A percentile compares a stretch with the other conserved stretches of the same genome.
Conservation (phyloP, 2,329 filamentous ascomycete species). For the Colletotrichum somersetense region DNA sequence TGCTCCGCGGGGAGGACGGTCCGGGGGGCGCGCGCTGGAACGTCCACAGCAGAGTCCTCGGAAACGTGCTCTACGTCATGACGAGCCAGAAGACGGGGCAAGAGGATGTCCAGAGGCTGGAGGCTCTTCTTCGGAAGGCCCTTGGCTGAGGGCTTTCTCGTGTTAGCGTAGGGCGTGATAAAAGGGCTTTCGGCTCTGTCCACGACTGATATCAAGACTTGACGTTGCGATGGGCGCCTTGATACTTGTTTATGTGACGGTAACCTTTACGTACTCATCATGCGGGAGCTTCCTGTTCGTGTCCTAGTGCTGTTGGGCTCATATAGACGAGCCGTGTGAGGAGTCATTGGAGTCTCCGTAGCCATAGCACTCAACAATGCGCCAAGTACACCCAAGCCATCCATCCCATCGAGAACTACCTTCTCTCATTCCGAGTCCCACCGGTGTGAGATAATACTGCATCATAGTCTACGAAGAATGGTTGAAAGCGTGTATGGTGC, state of each 20-base stretch:
- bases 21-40: slow-evolving; percentile 54
- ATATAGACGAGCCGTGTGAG: no score
- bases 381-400: not conserved
- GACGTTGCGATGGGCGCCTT: no score
- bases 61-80: slow-evolving; percentile 72
- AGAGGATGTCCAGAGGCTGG: slow-evolving; percentile 48
- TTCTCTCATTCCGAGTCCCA: no score
- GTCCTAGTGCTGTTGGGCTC: no score
- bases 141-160: not conserved
- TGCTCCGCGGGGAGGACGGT: slow-evolving; percentile 2
- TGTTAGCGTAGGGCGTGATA: not conserved
- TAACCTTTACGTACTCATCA: no score
- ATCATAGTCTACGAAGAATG: not conserved
- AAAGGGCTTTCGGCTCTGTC: not conserved
- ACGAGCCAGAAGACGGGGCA: slow-evolving; percentile 60
- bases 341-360: not conserved
- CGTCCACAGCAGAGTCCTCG: slow-evolving; percentile 66
- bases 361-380: not conserved
- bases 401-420: no score
- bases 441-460: not conserved
- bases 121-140: slow-evolving; percentile 48
- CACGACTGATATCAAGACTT: no score
- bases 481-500: no score
- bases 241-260: no score
- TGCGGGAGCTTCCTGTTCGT: no score